Conservation (phyloP, 2,329 filamentous ascomycete genomes). For the Uncinocarpus reesii region DNA sequence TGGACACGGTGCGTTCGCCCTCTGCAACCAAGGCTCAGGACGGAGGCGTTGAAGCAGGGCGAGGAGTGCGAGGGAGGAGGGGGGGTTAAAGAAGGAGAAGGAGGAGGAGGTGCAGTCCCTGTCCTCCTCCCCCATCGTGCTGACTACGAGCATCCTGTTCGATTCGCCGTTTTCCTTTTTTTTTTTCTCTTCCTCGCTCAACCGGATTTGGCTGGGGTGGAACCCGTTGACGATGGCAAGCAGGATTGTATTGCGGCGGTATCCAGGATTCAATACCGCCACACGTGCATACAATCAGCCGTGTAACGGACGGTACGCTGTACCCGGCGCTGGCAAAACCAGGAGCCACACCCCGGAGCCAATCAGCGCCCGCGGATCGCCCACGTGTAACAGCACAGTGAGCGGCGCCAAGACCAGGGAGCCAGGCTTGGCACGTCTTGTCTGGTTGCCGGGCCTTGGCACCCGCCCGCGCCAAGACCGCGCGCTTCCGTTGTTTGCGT, state of each 20-base stretch:
- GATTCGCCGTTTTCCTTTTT: not conserved
- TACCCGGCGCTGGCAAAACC: not conserved
- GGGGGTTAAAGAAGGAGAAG: not conserved
- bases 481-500: not conserved
- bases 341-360: not conserved
- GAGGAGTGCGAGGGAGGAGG: not conserved
- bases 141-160: not conserved
- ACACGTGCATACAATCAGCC: not conserved
- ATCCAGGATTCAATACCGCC: not conserved
- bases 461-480: not conserved
- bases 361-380: not conserved
- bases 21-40: not conserved
- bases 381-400: not conserved
- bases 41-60: too few species aligned
- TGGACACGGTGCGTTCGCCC: not conserved
- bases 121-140: slow-evolving; percentile 6
- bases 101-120: not conserved
- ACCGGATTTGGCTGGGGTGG: slow-evolving; percentile 5
- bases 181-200: not conserved
- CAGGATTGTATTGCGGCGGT: not conserved
- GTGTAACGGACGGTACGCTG: slow-evolving; percentile 5
- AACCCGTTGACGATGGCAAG: slow-evolving; percentile 4
- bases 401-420: not conserved
- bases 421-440: not conserved
- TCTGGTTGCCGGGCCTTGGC: not conserved